Base-by-base conservation (phyloP, 2,329 filamentous ascomycete genomes). In the Exophiala xenobiotica region DNA sequence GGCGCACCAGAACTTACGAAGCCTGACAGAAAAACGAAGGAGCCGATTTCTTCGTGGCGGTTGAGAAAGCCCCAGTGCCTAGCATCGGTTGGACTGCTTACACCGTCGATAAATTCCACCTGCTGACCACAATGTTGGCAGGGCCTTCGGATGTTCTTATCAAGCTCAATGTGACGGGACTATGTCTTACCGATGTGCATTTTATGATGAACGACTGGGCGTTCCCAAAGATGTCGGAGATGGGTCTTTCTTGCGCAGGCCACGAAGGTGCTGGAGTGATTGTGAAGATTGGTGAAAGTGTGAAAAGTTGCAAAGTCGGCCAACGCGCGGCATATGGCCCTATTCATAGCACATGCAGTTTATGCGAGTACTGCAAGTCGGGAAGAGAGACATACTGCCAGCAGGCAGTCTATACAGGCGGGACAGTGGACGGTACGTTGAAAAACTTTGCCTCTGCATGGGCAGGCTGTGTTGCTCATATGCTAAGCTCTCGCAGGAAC, bases 151-250 rank as follows among this genome's bases (percentile, higher is more conserved):
- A 82, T 52, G 65, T 82, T 18, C 70, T 83, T 4, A 70, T 83
- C 59, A 75, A 73, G 45, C 69, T 83, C 40, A 82, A 81, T 50
- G 71, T 71, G 14, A 83, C 79, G 1, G 80, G 80, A 0, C 69
- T 83, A 37, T 83, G 80, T 65, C 74, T 76, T 54, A 74, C 72
- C 19, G 80, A 83, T 58, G 65, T 83, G 12, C 79, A 82, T 61
- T 76, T 76, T 63, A 80, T 81, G 76, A 43, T 49, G 39, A 44
- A 51, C 18, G 51, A 49, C 39, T 38, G 37, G 26, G 14, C 14
- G 3, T 27, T 45, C 16, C 52, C 46, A 6, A 43, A 45, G 24
- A 56, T 56, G 54, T 49, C 45, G 9, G 50, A 53, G 2, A 20
- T 46, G 18, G 24, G 40, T 18, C 27, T 49, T 18, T 49, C 63